A percentile compares a stretch with the other conserved stretches of the same genome.
These are phyloP conservation scores for Colletotrichum eremochloae DNA, from an alignment of 2,329 filamentous ascomycete species.

Conservation along the genomic window DNA sequence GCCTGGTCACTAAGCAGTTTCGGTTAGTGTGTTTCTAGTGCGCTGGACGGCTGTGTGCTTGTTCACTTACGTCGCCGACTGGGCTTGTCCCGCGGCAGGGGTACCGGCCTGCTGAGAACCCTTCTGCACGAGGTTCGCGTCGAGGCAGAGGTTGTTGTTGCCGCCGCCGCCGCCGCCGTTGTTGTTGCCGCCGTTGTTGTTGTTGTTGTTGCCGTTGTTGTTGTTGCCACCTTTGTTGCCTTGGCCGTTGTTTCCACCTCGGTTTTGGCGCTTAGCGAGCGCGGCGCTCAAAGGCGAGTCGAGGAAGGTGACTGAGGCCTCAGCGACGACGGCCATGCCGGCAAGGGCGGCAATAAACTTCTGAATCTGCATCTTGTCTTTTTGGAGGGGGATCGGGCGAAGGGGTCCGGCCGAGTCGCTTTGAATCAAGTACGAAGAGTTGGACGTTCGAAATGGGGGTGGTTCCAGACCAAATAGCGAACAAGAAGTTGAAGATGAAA, in stretches of 20 bases:
- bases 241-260: slow-evolving; percentile 35
- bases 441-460: slow-evolving; percentile 48
- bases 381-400: slow-evolving; percentile 15
- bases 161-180: slow-evolving; percentile 39
- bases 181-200: slow-evolving; percentile 45
- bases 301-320: slow-evolving; percentile 59
- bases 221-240: slow-evolving; percentile 44
- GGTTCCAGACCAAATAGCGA: slow-evolving; percentile 65
- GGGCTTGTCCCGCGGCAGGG: slow-evolving; percentile 61
- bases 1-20: slow-evolving; percentile 60
- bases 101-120: slow-evolving; percentile 64
- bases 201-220: slow-evolving; percentile 39
- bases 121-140: slow-evolving; percentile 59
- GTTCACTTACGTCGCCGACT: slow-evolving; percentile 64
- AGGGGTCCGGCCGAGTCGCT: slow-evolving; percentile 42
- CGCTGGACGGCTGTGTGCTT: background rate
- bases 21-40: background rate
- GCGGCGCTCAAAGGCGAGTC: slow-evolving; percentile 53
- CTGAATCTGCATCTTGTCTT: slow-evolving; percentile 66
- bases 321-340: slow-evolving; percentile 60
- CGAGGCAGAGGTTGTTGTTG: slow-evolving; percentile 15
- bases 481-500: slow-evolving; percentile 54
- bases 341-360: slow-evolving; percentile 60
- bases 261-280: slow-evolving; percentile 58
- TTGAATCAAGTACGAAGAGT: slow-evolving; percentile 41